Conservation (phyloP, 2,329 filamentous ascomycete species). For the Laburnicola sp. region DNA sequence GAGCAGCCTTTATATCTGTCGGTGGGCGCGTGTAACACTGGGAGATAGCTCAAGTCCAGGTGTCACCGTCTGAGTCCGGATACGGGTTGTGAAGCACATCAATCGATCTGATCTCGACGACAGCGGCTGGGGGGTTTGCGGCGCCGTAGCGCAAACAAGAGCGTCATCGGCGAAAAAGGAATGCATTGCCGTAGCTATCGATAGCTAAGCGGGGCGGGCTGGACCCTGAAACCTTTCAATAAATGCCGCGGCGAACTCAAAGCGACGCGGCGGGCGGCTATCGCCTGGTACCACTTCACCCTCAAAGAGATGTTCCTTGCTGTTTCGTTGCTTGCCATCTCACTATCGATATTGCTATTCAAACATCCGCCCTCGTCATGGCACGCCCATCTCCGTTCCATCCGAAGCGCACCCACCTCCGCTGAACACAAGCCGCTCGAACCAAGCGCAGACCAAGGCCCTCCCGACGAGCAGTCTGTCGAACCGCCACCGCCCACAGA, state of each 20-base stretch:
- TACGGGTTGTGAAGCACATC: background rate
- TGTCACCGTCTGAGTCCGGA: background rate
- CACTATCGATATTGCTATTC: constrained; percentile 43
- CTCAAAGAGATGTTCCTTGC: constrained; percentile 43
- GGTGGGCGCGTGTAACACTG: background rate
- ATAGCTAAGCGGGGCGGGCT: constrained; percentile 1
- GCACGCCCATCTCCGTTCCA: constrained; percentile 22
- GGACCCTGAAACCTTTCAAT: background rate
- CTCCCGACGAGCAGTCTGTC: constrained; percentile 15
- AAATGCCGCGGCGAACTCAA: background rate
- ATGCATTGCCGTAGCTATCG: background rate
- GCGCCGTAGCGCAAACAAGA: background rate
- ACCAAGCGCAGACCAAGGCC: constrained; percentile 7
- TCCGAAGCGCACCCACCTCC: constrained; percentile 11
- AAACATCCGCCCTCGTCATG: constrained; percentile 44
- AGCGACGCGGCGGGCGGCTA: background rate
- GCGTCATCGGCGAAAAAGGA: constrained; percentile 4
- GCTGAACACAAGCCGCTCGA: constrained; percentile 20
- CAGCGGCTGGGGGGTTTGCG: background rate
- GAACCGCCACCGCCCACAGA: constrained; percentile 17
- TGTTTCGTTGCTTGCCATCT: constrained; percentile 43
- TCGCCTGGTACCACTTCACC: constrained; percentile 7
- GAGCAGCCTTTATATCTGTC: constrained; percentile 6
- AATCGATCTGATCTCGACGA: background rate
- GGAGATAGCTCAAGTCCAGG: background rate